Conservation (phyloP, 176 grass and related monocot genomes). For the Zizania latifolia region DNA sequence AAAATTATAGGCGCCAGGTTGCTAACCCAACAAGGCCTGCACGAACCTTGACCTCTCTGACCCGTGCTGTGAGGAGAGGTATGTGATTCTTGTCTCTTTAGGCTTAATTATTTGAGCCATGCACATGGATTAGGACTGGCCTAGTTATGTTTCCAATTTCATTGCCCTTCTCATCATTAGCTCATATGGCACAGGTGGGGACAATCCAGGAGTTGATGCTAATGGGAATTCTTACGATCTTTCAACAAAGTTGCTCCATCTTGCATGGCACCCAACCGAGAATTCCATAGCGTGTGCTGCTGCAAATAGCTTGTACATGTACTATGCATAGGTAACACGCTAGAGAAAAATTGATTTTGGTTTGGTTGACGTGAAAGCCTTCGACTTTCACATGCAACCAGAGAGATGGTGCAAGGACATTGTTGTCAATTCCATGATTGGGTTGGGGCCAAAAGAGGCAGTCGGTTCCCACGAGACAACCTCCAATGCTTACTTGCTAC, state of each 20-base stretch:
- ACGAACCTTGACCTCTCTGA: conserved; percentile 57
- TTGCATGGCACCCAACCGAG: conserved; percentile 92
- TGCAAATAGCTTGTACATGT: conserved; percentile 94
- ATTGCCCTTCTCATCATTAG: neutral
- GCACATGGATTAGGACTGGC: neutral
- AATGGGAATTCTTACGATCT: conserved; percentile 66
- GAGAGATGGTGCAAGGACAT: conserved; percentile 12
- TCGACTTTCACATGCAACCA: conserved; percentile 30
- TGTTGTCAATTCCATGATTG: conserved; percentile 17
- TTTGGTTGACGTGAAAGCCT: conserved; percentile 26
- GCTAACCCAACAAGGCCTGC: conserved; percentile 57
- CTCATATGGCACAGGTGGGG: conserved; percentile 49
- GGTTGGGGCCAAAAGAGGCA: conserved; percentile 31
- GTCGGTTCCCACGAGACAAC: conserved; percentile 6
- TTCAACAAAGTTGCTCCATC: conserved; percentile 74
- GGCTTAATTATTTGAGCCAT: neutral
- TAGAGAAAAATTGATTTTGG: conserved; percentile 28
- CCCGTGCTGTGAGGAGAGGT: conserved; percentile 70
- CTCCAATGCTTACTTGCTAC: neutral
- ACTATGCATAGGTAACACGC: conserved; percentile 63
- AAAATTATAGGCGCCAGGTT: conserved; percentile 52
- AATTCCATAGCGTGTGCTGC: conserved; percentile 88
- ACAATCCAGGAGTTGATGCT: conserved; percentile 47
- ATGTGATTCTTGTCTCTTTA: conserved; percentile 3
- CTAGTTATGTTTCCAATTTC: neutral